Base-by-base conservation (phyloP, 495 filamentous ascomycete species). In the Oleoguttula mirabilis region DNA sequence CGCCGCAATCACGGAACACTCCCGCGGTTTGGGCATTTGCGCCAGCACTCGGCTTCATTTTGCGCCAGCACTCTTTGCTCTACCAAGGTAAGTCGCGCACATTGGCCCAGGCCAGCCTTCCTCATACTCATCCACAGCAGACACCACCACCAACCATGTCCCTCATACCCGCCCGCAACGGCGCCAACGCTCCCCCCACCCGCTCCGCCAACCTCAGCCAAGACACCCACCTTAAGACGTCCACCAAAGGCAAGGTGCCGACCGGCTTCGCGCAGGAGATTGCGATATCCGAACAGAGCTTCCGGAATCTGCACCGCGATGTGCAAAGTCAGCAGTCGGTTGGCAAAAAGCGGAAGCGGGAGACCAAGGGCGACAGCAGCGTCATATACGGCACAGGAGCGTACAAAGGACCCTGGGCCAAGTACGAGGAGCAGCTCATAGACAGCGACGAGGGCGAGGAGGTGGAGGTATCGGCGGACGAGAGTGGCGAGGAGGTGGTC, bases 381-480 rank as follows among this genome's bases (percentile, higher is more conserved):
- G 68, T 94, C 27, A 76, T 88, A 0, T 84, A 94, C 49, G 90
- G 90, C 0, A 79, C 83, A 4, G 79, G 77, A 27, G 77, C 85
- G 20, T 96, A 95, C 60, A 70, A 88, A 21, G 92, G 90, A 1
- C 92, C 90, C 0, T 99, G 92, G 92, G 90, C 92, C 21, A 75
- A 71, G 57, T 96, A 90, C 50, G 73, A 80, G 44, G 68, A 74
- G 46, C 67, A 77, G 42, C 41, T 51, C 17, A 58, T 61, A 15
- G 60, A 63, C 30, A 61, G 55, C 16, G 51, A 64, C 57, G 42
- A 55, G 51, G 56, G 66, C 56, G 32, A 76, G 63, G 48, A 79
- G 70, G 50, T 78, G 78, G 60, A 55, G 17, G 55, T 56, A 2
- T 27, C 21, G 2, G 50, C 19, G 0, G 50, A 53, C 21, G 50